Evolutionary conservation across 495 filamentous ascomycete species (phyloP).

Genomic region (Tuber melanosporum): DNA sequence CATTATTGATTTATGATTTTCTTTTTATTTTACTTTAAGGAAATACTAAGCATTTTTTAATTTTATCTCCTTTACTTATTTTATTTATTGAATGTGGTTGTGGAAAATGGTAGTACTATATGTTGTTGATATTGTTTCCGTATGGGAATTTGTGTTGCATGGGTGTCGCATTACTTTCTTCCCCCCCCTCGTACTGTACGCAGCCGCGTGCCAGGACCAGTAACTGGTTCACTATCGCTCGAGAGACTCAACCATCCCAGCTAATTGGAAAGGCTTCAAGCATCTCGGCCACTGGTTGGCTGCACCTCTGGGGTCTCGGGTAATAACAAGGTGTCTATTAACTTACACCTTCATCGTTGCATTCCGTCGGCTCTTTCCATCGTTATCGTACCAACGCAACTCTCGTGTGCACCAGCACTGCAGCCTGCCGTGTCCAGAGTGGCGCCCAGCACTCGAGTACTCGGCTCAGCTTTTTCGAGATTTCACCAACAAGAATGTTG

Average conservation of each 20-base stretch:
- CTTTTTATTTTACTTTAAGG: too few relatives aligned
- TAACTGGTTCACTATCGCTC: too few relatives aligned
- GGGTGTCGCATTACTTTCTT: too few relatives aligned
- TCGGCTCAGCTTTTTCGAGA: neutral
- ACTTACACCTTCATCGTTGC: neutral
- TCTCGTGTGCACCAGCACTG: neutral
- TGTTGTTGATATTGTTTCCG: too few relatives aligned
- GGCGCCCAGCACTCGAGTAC: neutral
- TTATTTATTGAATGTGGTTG: too few relatives aligned
- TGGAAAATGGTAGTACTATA: too few relatives aligned
- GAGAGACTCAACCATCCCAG: neutral
- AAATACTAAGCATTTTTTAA: too few relatives aligned
- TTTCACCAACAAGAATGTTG: neutral
- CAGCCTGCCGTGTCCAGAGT: neutral
- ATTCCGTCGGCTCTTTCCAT: neutral
- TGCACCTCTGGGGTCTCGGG: neutral
- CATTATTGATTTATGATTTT: too few relatives aligned
- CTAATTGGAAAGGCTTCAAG: neutral
- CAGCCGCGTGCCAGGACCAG: too few relatives aligned
- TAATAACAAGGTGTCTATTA: neutral
- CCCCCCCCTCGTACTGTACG: too few relatives aligned
- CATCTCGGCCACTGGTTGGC: neutral
- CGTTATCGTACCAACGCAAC: neutral
- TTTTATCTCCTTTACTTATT: too few relatives aligned
- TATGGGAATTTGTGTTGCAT: too few relatives aligned